Evolutionary conservation across 768 basidiomycete species (phyloP), one percentile per base, ranked within the genome.

Genomic region (Serendipita indica): DNA sequence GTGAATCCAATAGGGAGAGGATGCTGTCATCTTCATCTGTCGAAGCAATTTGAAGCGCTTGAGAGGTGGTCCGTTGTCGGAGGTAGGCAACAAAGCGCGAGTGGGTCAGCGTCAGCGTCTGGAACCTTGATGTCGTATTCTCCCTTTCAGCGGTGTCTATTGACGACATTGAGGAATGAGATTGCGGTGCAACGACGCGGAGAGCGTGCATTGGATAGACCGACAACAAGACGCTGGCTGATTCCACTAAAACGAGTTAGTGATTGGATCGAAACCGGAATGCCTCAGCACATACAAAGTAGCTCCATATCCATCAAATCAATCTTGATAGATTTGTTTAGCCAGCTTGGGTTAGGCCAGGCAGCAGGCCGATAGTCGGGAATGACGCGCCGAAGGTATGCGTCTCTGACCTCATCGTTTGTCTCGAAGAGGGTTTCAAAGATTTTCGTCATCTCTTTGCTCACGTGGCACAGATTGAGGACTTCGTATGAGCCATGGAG

Each of bases 41-140:
- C 4, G 49, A 20, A 5, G 49, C 49, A 28, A 54, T 27, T 7
- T 54, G 10, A 2, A 22, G 49, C 7, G 49, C 49, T 18, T 54
- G 49, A 20, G 30, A 33, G 10, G 25, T 28, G 22, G 49, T 25
- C 22, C 49, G 49, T 4, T 20, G 22, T 18, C 49, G 49, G 30
- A 54, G 49, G 32, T 54, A 54, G 49, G 49, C 49, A 54, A 54
- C 49, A 28, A 54, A 54, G 7, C 49, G 49, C 7, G 49, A 54
- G 25, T 54, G 49, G 32, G 49, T 28, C 22, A 54, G 30, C 30
- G 49, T 54, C 22, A 54, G 32, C 1, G 49, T 54, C 32, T 54
- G 49, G 25, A 54, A 54, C 22, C 49, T 18, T 16, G 22, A 18
- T 25, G 49, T 54, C 30, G 49, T 28, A 54, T 54, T 54, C 10